phyloP scores from a whole-genome alignment of 257 asterid species.

The Solanum chilense region DNA sequence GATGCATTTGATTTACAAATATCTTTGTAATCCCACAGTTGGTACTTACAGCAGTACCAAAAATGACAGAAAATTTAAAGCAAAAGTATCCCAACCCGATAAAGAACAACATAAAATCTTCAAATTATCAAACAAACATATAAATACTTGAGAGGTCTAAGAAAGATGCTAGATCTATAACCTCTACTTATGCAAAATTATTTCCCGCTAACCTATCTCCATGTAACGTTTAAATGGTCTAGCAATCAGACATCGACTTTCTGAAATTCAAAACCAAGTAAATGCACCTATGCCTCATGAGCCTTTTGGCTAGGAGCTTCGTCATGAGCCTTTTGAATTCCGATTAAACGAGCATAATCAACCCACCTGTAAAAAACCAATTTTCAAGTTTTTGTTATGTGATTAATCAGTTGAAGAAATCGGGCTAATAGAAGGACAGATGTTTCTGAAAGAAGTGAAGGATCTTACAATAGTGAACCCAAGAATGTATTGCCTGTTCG shows the following conservation, averaged over 20 bases:
- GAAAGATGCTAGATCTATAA: background rate
- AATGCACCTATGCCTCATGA: slow-evolving; percentile 1
- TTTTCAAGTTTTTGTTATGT: background rate
- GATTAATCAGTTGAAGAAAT: background rate
- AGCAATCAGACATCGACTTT: background rate
- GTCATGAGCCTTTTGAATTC: slow-evolving; percentile 62
- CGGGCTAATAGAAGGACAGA: background rate
- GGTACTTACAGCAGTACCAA: background rate
- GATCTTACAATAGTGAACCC: slow-evolving; percentile 79
- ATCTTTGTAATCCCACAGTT: background rate
- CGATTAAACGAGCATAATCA: slow-evolving; percentile 78
- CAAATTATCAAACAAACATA: background rate
- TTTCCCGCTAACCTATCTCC: background rate
- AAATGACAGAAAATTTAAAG: background rate
- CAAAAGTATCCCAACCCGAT: background rate
- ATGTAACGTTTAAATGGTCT: slow-evolving; percentile 16
- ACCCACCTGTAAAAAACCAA: slow-evolving; percentile 67
- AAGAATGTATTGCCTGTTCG: slow-evolving; percentile 89
- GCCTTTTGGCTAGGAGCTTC: slow-evolving; percentile 30
- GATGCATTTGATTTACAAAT: background rate
- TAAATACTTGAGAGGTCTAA: slow-evolving; percentile 9
- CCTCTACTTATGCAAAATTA: background rate
- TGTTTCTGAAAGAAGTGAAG: background rate
- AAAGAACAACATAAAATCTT: background rate
- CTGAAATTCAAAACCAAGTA: background rate